Conservation (phyloP, 2,329 filamentous ascomycete genomes). For the Penicillium sp. region DNA sequence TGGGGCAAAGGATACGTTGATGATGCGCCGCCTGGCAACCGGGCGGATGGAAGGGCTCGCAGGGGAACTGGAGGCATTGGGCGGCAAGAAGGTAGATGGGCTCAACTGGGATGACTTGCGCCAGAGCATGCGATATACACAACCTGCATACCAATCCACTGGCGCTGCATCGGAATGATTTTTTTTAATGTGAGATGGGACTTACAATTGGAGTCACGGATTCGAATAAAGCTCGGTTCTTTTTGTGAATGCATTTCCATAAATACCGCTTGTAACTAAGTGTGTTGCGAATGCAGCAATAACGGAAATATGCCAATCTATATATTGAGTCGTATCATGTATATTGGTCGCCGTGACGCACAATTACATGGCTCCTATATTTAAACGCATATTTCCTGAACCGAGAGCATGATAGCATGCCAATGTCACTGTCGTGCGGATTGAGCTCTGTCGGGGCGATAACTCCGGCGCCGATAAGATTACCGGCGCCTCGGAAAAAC, state of each 20-base stretch:
- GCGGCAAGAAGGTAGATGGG: conserved; percentile 49
- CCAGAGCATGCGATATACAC: conserved; percentile 32
- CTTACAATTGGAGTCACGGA: conserved; percentile 15
- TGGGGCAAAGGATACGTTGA: conserved; percentile 67
- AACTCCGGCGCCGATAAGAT: conserved; percentile 7
- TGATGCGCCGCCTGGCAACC: conserved; percentile 69
- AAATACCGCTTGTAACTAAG: no score
- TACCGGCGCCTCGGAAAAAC: conserved; percentile 14
- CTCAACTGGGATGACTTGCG: conserved; percentile 53
- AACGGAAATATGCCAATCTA: no score
- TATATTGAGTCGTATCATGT: no score
- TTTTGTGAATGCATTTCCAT: no score
- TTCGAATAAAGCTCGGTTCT: not conserved
- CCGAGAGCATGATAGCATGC: no score
- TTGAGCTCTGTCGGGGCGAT: no score
- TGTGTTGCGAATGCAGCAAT: no score
- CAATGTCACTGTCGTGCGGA: no score
- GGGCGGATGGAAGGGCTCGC: conserved; percentile 49
- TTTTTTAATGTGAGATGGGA: conserved; percentile 7
- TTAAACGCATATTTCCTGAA: no score
- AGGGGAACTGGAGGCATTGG: conserved; percentile 36
- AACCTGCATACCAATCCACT: conserved; percentile 3
- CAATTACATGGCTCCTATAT: no score
- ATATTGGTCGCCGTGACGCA: no score
- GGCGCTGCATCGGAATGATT: conserved; percentile 9